Evolutionary conservation across 140 eudicot genomes (phyloP).

Genomic region (Oenanthe javanica): DNA sequence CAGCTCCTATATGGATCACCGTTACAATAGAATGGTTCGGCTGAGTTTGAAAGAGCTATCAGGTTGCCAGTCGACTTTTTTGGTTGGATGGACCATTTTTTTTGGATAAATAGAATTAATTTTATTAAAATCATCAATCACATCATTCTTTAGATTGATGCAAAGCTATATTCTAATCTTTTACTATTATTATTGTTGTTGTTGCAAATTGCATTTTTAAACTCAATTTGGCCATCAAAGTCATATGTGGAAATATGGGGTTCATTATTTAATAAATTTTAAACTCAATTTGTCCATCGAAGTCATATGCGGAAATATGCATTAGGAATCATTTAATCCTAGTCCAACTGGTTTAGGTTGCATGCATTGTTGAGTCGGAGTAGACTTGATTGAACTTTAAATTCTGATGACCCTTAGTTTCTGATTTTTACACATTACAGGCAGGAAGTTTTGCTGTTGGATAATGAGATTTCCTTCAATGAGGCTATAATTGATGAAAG

Average conservation of each 20-base stretch:
- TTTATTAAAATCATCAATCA: background rate
- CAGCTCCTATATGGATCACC: background rate
- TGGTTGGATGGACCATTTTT: background rate
- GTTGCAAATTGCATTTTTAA: background rate
- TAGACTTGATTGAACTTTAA: background rate
- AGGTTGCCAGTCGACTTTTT: background rate
- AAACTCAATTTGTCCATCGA: background rate
- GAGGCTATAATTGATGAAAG: constrained; percentile 84
- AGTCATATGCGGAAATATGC: background rate
- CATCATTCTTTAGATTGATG: background rate
- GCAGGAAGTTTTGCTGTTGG: constrained; percentile 60
- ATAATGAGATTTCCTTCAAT: constrained; percentile 72
- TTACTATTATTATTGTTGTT: background rate
- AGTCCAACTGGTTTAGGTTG: no score
- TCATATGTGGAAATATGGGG: background rate
- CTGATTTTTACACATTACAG: constrained; percentile 23
- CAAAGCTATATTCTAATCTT: background rate
- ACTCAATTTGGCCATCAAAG: background rate
- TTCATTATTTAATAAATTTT: background rate
- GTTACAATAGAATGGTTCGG: background rate
- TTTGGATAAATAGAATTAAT: background rate
- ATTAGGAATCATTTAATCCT: background rate
- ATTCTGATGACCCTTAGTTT: background rate
- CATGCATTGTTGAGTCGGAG: background rate
- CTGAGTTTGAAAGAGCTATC: background rate